Evolutionary conservation across 805 yeast species (phyloP), one percentile per base, ranked within the genome.

Genomic region (Teunomyces panamensis): DNA sequence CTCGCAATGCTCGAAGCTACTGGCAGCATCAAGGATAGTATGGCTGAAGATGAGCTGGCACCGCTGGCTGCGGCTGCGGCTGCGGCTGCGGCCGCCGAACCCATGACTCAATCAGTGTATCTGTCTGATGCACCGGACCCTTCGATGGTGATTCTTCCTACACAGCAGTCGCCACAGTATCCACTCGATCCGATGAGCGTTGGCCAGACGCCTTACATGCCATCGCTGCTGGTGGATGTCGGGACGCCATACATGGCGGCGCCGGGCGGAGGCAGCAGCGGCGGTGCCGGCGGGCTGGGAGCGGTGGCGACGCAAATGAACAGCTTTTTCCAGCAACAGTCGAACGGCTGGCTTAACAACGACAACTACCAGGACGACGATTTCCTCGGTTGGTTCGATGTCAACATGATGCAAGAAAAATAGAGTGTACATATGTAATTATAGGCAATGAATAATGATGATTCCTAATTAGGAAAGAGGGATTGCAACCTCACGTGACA

Each of bases 361-460:
- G 64, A 67, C 32, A 69, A 66, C 44, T 59, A 66, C 47, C 71
- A 69, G 29, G 88, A 83, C 45, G 97, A 91, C 60, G 97, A 91
- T 62, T 86, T 91, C 58, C 70, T 91, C 42, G 97, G 97, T 9
- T 91, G 96, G 96, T 87, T 91, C 72, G 96, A 89, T 62, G 82
- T 83, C 63, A 85, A 85, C 58, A 58, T 63, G 54, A 49, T 47
- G 53, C 55, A 55, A 27, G 49, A 50, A 20, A 39, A 43, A 28
- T 49, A 34, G 36, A 24, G 27, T 26, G 20, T 33, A 33, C 5
- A 17, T 33, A 45, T 30, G 34, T 20, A 29, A 28, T 13, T 11
- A 37, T 24, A 17, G 27, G 30, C 34, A 32, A 30, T 30, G 14
- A 30, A 30, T n/a, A 30, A 16, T 13, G 34, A 13, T 8, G 2